phyloP scores from a whole-genome alignment of 371 early-diverging fungal species.

The Haplosporangium sp. region DNA sequence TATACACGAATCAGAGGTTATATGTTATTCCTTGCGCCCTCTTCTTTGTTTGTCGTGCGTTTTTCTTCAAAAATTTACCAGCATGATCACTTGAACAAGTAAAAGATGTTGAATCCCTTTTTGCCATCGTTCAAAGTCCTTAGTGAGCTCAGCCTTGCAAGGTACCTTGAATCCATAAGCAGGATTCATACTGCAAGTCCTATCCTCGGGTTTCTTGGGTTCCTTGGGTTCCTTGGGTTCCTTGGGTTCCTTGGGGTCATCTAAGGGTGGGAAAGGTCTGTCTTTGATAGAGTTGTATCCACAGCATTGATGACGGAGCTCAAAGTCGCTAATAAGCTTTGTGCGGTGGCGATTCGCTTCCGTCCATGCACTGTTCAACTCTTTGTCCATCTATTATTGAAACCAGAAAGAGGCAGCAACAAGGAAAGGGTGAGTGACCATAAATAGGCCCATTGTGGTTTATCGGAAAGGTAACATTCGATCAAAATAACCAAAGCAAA shows the following conservation, averaged over 20 bases:
- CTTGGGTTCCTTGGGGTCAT: not conserved
- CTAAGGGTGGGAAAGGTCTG: constrained; percentile 18
- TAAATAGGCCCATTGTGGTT: constrained; percentile 8
- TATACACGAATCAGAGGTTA: constrained; percentile 7
- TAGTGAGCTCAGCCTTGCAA: constrained; percentile 34
- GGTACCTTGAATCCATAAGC: constrained; percentile 27
- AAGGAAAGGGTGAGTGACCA: constrained; percentile 1
- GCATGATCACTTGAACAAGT: constrained; percentile 18
- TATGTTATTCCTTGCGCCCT: constrained; percentile 3
- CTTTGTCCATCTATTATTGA: constrained; percentile 26
- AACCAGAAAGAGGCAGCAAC: constrained; percentile 7
- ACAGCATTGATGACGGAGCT: constrained; percentile 39
- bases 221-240: too few relatives aligned
- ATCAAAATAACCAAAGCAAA: constrained; percentile 4
- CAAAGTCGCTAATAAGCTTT: constrained; percentile 30
- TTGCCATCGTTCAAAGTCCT: constrained; percentile 39
- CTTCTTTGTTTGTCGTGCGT: constrained; percentile 2
- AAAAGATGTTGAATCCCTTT: constrained; percentile 30
- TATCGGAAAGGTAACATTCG: not conserved
- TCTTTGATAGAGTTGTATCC: constrained; percentile 18
- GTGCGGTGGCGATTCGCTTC: constrained; percentile 11
- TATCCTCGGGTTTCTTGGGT: too few relatives aligned
- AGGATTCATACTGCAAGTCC: constrained; percentile 8
- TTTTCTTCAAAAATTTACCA: constrained; percentile 22
- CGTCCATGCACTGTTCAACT: constrained; percentile 31